Evolutionary conservation across 73 alveolate species (phyloP).

Genomic region (Breviolum minutum): DNA sequence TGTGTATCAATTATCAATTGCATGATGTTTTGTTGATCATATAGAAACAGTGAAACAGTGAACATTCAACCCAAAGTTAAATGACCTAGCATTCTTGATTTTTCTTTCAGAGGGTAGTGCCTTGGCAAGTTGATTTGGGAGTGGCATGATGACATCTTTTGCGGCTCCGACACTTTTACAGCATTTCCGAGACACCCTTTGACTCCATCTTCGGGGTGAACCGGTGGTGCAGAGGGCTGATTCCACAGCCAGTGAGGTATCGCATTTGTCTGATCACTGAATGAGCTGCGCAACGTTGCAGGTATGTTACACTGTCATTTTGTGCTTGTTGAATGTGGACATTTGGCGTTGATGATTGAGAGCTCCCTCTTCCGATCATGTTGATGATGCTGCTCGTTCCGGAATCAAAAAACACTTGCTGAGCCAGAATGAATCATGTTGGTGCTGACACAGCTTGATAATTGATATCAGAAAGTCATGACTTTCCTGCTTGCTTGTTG

Average conservation of each 20-base stretch:
- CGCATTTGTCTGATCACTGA: constrained; percentile 79
- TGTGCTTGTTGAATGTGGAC: not conserved
- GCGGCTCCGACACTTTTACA: constrained; percentile 75
- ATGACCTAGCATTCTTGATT: too few relatives aligned
- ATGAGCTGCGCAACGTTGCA: not conserved
- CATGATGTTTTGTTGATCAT: too few relatives aligned
- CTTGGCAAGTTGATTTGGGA: not conserved
- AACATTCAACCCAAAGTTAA: too few relatives aligned
- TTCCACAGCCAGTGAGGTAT: constrained; percentile 92
- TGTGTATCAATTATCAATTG: too few relatives aligned
- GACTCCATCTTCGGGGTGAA: constrained; percentile 68
- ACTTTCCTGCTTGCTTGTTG: not conserved
- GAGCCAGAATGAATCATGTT: not conserved
- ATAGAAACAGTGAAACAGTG: too few relatives aligned
- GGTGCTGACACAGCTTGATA: not conserved
- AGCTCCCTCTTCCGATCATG: constrained; percentile 88
- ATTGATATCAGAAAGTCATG: not conserved
- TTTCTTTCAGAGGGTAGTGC: too few relatives aligned
- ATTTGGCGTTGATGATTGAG: constrained; percentile 43
- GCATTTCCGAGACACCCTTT: constrained; percentile 92
- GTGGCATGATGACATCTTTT: constrained; percentile 16
- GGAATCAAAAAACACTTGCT: constrained; percentile 55
- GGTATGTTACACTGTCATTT: not conserved
- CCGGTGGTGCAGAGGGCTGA: constrained; percentile 87
- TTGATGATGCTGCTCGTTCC: constrained; percentile 68